Evolutionary conservation across 2,329 filamentous ascomycete species (phyloP).

Genomic region (Xylariaceae sp.): DNA sequence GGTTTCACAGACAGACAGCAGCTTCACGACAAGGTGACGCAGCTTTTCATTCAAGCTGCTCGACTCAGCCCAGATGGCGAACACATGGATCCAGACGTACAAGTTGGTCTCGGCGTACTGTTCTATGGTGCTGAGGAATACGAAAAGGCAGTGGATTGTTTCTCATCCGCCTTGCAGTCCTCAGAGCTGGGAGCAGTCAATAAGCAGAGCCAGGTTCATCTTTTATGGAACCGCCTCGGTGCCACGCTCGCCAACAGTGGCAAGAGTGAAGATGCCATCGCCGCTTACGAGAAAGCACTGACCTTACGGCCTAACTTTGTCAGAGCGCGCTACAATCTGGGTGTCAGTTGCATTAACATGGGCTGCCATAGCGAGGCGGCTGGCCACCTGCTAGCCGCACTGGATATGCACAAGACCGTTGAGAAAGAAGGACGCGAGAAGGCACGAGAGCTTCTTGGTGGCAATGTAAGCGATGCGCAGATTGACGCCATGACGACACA

Average conservation of each 20-base stretch:
- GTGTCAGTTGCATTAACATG: constrained; percentile 95
- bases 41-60: constrained; percentile 86
- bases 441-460: constrained; percentile 76
- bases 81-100: constrained; percentile 97
- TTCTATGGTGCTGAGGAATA: constrained; percentile 99
- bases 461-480: constrained; percentile 58
- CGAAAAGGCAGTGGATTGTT: constrained; percentile 98
- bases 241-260: constrained; percentile 95
- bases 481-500: constrained; percentile 86
- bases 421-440: constrained; percentile 80
- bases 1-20: constrained; percentile 91
- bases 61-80: constrained; percentile 88
- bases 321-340: constrained; percentile 91
- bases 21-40: constrained; percentile 85
- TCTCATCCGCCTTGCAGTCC: constrained; percentile 82
- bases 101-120: constrained; percentile 91
- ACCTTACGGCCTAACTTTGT: constrained; percentile 94
- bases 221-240: constrained; percentile 95
- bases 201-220: constrained; percentile 78
- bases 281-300: constrained; percentile 90
- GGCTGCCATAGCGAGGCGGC: constrained; percentile 92
- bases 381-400: constrained; percentile 82
- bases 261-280: constrained; percentile 90
- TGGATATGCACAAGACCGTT: constrained; percentile 93
- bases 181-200: constrained; percentile 82